A percentile compares a stretch with the other conserved stretches of the same genome.
These are phyloP conservation scores for Bretziella fagacearum DNA, from an alignment of 2,329 filamentous ascomycete genomes.

Conservation along the genomic window DNA sequence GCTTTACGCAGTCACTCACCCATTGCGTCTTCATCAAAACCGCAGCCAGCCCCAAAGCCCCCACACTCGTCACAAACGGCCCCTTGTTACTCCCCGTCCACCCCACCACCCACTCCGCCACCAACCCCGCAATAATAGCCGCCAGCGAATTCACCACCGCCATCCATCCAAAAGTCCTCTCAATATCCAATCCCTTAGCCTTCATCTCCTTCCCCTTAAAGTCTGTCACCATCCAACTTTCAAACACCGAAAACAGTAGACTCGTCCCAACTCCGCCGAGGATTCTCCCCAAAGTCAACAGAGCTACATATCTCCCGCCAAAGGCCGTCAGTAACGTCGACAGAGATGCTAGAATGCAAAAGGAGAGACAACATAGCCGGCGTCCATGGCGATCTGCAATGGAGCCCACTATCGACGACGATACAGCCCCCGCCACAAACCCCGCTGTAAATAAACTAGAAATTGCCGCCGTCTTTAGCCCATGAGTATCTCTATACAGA, in stretches of 20 bases:
- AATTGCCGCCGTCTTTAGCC: constrained; percentile 19
- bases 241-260: constrained; percentile 40
- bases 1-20: constrained; percentile 21
- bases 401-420: constrained; percentile 30
- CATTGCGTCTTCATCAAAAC: constrained; percentile 30
- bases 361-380: constrained; percentile 34
- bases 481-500: constrained; percentile 23
- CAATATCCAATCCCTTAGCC: constrained; percentile 26
- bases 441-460: constrained; percentile 27
- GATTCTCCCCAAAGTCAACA: constrained; percentile 35
- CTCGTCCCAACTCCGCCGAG: constrained; percentile 39
- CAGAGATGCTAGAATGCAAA: constrained; percentile 35
- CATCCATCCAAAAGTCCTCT: constrained; percentile 35
- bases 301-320: constrained; percentile 17
- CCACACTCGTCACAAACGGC: constrained; percentile 29
- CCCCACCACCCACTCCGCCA: constrained; percentile 33
- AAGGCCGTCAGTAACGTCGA: constrained; percentile 29
- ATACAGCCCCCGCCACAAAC: constrained; percentile 28
- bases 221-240: constrained; percentile 44
- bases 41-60: constrained; percentile 26
- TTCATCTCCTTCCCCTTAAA: constrained; percentile 29
- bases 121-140: constrained; percentile 21
- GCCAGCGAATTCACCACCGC: constrained; percentile 32
- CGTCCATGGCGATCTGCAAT: constrained; percentile 35
- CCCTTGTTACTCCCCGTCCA: constrained; percentile 31